Conservation (phyloP, 2,329 filamentous ascomycete species). For the Venturia effusa region DNA sequence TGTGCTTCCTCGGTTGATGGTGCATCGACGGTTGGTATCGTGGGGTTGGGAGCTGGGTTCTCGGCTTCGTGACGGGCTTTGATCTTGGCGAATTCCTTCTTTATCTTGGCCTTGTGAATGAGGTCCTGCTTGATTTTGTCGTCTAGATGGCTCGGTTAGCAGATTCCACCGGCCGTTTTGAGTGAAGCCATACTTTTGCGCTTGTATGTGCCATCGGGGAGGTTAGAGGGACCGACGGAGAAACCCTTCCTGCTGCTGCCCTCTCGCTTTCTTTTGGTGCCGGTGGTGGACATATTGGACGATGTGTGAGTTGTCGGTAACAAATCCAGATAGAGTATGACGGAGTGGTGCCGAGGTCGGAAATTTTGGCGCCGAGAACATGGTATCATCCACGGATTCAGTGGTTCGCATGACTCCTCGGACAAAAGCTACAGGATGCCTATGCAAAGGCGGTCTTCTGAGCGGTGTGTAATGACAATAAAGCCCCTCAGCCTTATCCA, state of each 20-base stretch:
- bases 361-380: background rate
- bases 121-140: conserved; percentile 82
- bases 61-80: conserved; percentile 49
- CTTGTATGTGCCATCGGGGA: conserved; percentile 80
- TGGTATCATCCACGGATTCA: background rate
- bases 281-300: background rate
- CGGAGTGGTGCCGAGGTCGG: background rate
- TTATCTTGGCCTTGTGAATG: conserved; percentile 87
- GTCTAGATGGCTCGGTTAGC: conserved; percentile 36
- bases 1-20: conserved; percentile 17
- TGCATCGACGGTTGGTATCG: conserved; percentile 23
- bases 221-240: conserved; percentile 74
- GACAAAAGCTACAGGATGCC: no score
- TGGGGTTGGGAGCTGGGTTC: conserved; percentile 15
- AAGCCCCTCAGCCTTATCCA: background rate
- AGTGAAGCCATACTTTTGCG: conserved; percentile 51
- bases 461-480: background rate
- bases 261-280: conserved; percentile 7
- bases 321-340: background rate
- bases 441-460: background rate
- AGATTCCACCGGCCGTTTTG: background rate
- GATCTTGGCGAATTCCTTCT: conserved; percentile 84
- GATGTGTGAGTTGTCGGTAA: background rate
- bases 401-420: no score
- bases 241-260: conserved; percentile 51